A percentile compares a stretch with the other conserved stretches of the same genome.
These are phyloP conservation scores for Bipolaris gigantea DNA, from an alignment of 2,329 filamentous ascomycete genomes.

Conservation along the genomic window DNA sequence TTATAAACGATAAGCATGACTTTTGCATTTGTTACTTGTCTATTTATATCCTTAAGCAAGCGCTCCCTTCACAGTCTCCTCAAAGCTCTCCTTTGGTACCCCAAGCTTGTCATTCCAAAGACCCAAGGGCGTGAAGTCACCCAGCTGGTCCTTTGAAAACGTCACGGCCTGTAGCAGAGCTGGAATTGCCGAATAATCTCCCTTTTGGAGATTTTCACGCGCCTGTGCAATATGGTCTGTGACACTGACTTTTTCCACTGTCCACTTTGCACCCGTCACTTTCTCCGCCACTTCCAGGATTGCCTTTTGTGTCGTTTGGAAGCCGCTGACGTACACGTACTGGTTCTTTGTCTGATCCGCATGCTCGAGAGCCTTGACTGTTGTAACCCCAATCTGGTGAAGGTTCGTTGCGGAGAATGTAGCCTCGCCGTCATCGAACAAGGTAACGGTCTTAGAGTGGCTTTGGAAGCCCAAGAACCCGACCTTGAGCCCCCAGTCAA, in stretches of 20 bases:
- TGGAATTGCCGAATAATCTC: constrained; percentile 34
- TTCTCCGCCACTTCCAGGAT: constrained; percentile 58
- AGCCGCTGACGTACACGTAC: constrained; percentile 61
- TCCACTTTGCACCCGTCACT: constrained; percentile 56
- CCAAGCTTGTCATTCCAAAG: constrained; percentile 49
- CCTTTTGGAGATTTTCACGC: constrained; percentile 42
- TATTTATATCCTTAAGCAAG: neutral
- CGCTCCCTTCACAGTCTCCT: constrained; percentile 33
- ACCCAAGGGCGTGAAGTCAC: constrained; percentile 26
- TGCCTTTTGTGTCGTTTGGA: constrained; percentile 61
- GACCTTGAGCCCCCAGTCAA: constrained; percentile 60
- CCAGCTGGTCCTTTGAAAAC: constrained; percentile 24
- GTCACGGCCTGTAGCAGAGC: constrained; percentile 24
- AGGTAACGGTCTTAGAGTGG: constrained; percentile 52
- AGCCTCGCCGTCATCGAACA: constrained; percentile 61
- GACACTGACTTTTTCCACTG: constrained; percentile 47
- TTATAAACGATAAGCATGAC: neutral
- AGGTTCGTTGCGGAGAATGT: constrained; percentile 57
- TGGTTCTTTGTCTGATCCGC: constrained; percentile 59
- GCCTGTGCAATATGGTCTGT: constrained; percentile 35
- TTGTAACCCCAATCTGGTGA: constrained; percentile 54
- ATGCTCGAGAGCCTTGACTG: constrained; percentile 55
- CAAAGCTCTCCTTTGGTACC: constrained; percentile 46
- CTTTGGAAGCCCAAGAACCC: constrained; percentile 59
- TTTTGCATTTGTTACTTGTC: neutral